Base-by-base conservation (phyloP, 2,329 filamentous ascomycete genomes). In the Dactylella cylindrospora region DNA sequence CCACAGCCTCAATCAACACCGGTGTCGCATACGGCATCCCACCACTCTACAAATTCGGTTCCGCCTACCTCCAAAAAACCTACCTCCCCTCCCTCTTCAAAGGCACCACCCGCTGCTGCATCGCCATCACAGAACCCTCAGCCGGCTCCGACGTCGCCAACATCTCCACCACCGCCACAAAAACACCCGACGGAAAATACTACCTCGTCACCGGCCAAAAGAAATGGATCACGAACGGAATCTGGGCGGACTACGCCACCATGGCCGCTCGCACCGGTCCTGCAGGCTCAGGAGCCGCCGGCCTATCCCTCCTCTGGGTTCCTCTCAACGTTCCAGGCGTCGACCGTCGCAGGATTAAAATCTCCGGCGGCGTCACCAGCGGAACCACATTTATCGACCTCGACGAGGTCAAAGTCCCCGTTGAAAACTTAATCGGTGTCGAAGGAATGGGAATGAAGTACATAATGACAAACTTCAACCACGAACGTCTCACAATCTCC, bases 401-500 rank as follows among this genome's bases (percentile, higher is more conserved):
- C 1, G 85, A 88, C 68, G 84, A 89, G 47, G 86, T 89, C 15
- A 78, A 81, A 54, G 85, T 90, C 0, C 85, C 85, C 0, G 78
- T 82, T 0, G 79, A 80, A 68, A 88, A 89, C 69, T 72, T 89
- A 5, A 81, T 90, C 54, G 86, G 85, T 2, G 67, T 76, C 15
- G 85, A 89, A 71, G 85, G 84, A 8, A 74, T 79, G 68, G 86
- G 86, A 3, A 88, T 90, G 84, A 78, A 76, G 57, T 86, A 86
- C 69, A 80, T 86, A 68, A 87, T 86, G 84, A 84, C 81, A 49
- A 87, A 89, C 73, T 89, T 89, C 78, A 89, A 89, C 74, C 85
- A 89, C 71, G 86, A 90, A 71, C 80, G 85, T 0, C 75, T 89
- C 8, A 78, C 77, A 12, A 86, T 89, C 65, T 77, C 82, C 0